Conservation (phyloP, 2,329 filamentous ascomycete species). For the Monilinia laxa region DNA sequence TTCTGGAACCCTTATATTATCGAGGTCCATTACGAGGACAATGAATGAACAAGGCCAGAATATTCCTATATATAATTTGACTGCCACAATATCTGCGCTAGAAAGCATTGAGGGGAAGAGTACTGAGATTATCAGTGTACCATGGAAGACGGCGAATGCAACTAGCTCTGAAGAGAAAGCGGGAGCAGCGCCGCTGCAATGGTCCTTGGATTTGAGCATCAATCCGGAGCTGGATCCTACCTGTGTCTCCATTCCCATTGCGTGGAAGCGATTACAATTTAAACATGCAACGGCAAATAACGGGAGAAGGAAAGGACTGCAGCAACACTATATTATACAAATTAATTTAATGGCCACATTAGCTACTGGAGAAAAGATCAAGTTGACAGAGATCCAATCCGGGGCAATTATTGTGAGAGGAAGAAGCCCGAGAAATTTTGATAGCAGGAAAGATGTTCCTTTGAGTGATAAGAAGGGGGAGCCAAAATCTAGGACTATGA, state of each 20-base stretch:
- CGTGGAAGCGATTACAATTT: conserved; percentile 94
- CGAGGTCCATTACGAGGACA: conserved; percentile 67
- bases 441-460: conserved; percentile 82
- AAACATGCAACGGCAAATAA: conserved; percentile 97
- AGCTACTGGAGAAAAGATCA: conserved; percentile 61
- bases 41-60: conserved; percentile 77
- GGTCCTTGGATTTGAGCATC: conserved; percentile 54
- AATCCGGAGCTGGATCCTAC: conserved; percentile 74
- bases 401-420: conserved; percentile 94
- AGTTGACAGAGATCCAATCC: conserved; percentile 82
- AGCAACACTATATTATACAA: conserved; percentile 91
- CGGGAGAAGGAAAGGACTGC: conserved; percentile 85
- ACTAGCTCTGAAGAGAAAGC: conserved; percentile 37
- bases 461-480: conserved; percentile 46
- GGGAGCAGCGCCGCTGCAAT: conserved; percentile 55
- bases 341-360: conserved; percentile 79
- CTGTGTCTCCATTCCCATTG: conserved; percentile 76
- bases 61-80: conserved; percentile 73
- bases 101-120: conserved; percentile 91
- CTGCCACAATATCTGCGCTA: conserved; percentile 78
- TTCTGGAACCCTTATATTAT: conserved; percentile 79
- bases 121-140: conserved; percentile 94
- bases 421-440: conserved; percentile 89
- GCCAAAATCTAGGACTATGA: conserved; percentile 35
- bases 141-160: conserved; percentile 69